A percentile compares a stretch with the other conserved stretches of the same genome.
These are phyloP conservation scores for Corynespora cassiicola DNA, from an alignment of 2,329 filamentous ascomycete genomes.

Conservation along the genomic window DNA sequence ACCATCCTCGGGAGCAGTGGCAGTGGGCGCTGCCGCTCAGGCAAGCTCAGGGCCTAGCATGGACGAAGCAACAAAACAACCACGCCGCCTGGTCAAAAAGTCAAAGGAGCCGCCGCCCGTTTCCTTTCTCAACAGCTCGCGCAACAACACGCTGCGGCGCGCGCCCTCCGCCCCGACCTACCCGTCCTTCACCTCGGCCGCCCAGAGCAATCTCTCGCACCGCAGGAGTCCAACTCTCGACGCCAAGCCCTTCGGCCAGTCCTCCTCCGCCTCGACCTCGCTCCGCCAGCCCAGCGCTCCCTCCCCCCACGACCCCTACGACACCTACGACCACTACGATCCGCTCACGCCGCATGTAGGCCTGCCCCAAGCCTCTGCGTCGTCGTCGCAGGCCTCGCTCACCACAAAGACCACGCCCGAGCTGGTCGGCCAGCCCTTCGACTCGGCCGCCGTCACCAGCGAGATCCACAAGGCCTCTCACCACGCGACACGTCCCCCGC, in stretches of 20 bases:
- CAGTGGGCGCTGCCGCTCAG: too few species aligned
- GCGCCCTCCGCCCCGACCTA: slow-evolving; percentile 34
- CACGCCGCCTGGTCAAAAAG: slow-evolving; percentile 10
- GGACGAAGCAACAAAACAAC: too few species aligned
- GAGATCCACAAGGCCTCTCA: slow-evolving; percentile 23
- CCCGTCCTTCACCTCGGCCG: slow-evolving; percentile 20
- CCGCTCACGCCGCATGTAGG: too few species aligned
- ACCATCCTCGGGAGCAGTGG: too few species aligned
- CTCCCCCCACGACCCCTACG: too few species aligned
- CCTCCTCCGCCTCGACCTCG: too few species aligned
- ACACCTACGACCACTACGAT: too few species aligned
- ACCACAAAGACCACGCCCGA: slow-evolving; percentile 30
- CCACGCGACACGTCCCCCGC: slow-evolving; percentile 28
- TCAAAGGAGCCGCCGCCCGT: slow-evolving; percentile 25
- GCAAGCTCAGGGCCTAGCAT: too few species aligned
- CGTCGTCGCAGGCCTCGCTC: slow-evolving; percentile 9
- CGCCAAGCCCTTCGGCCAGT: too few species aligned
- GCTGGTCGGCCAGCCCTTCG: slow-evolving; percentile 50
- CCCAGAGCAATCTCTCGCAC: slow-evolving; percentile 3
- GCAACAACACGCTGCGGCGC: slow-evolving; percentile 18
- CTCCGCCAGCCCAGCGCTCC: too few species aligned
- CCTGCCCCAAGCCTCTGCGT: too few species aligned
- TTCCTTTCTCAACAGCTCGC: slow-evolving; percentile 22
- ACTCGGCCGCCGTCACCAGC: slow-evolving; percentile 42
- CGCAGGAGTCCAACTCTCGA: too few species aligned